Percentiles rank a stretch among this genome's conserved stretches.
Evolutionary conservation across 2,329 filamentous ascomycete genomes (phyloP).

Genomic region (Trichoderma lentiforme): DNA sequence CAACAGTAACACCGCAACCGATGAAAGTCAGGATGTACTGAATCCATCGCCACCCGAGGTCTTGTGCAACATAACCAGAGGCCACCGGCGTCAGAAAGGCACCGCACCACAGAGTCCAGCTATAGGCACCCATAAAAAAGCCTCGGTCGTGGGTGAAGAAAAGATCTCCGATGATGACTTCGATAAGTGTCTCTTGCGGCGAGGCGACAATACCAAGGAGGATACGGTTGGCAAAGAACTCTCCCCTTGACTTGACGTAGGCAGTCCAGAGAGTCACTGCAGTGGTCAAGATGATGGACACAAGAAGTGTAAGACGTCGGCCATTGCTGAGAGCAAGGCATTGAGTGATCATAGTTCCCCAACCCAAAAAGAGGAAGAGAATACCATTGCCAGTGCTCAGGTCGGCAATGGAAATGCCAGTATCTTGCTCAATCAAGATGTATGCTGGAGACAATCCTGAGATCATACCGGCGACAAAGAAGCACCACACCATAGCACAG

Average conservation of each 20-base stretch:
- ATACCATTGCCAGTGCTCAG: conserved; percentile 50
- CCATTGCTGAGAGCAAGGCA: conserved; percentile 51
- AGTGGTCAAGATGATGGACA: conserved; percentile 34
- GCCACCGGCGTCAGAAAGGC: not conserved
- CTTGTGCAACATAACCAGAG: not conserved
- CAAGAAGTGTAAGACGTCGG: conserved; percentile 43
- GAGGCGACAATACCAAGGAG: conserved; percentile 19
- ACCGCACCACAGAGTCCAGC: not conserved
- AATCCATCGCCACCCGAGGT: not conserved
- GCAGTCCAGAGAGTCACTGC: conserved; percentile 35
- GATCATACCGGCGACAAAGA: conserved; percentile 24
- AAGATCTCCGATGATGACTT: not conserved
- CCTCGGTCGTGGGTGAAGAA: not conserved
- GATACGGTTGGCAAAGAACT: conserved; percentile 31
- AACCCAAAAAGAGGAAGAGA: conserved; percentile 51
- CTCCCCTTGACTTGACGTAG: conserved; percentile 17
- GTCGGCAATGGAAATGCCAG: conserved; percentile 36
- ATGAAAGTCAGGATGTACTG: not conserved
- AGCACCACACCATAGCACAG: conserved; percentile 28
- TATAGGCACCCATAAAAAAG: not conserved
- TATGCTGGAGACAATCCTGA: conserved; percentile 20
- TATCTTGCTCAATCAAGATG: conserved; percentile 40
- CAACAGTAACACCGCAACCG: not conserved
- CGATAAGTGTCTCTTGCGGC: conserved; percentile 15
- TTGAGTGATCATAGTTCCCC: conserved; percentile 51